phyloP scores from a whole-genome alignment of 805 yeast species.

The Barnettozyma populi region DNA sequence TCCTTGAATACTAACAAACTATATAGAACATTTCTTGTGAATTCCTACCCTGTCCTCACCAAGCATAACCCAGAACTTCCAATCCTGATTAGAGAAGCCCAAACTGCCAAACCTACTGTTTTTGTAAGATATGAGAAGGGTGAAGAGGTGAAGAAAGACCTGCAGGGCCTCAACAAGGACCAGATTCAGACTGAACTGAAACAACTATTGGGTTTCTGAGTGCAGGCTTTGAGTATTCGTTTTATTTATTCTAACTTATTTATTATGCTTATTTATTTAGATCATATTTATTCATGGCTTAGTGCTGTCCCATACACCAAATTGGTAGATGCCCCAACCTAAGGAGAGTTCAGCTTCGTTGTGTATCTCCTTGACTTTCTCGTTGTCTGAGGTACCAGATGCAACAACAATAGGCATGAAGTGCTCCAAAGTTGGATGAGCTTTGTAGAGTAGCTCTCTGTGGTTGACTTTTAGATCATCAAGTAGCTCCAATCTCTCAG shows the following conservation, averaged over 20 bases:
- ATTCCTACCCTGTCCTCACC: slow-evolving; percentile 60
- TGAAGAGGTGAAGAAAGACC: slow-evolving; percentile 28
- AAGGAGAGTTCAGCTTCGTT: slow-evolving; percentile 39
- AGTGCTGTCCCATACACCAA: slow-evolving; percentile 26
- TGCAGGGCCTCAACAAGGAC: slow-evolving; percentile 30
- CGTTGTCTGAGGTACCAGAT: slow-evolving; percentile 43
- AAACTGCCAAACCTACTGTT: slow-evolving; percentile 56
- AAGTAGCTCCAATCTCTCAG: slow-evolving; percentile 32
- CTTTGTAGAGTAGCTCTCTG: slow-evolving; percentile 35
- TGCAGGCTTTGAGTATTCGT: not conserved
- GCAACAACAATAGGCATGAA: slow-evolving; percentile 62
- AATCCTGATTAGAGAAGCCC: slow-evolving; percentile 72
- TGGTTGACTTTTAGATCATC: slow-evolving; percentile 28
- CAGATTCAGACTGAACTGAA: slow-evolving; percentile 24
- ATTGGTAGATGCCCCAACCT: slow-evolving; percentile 69
- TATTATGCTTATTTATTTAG: slow-evolving; percentile 3
- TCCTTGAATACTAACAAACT: not conserved
- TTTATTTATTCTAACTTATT: slow-evolving; percentile 7
- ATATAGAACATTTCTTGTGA: slow-evolving; percentile 51
- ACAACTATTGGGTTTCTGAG: slow-evolving; percentile 11
- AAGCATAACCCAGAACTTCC: slow-evolving; percentile 63
- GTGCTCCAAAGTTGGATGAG: slow-evolving; percentile 80
- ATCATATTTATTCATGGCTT: not conserved
- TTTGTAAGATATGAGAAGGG: slow-evolving; percentile 61
- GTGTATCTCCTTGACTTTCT: slow-evolving; percentile 41